Evolutionary conservation across 441 rosid genomes (phyloP), one percentile per base, ranked within the genome.

Genomic region (Eruca vesicaria): DNA sequence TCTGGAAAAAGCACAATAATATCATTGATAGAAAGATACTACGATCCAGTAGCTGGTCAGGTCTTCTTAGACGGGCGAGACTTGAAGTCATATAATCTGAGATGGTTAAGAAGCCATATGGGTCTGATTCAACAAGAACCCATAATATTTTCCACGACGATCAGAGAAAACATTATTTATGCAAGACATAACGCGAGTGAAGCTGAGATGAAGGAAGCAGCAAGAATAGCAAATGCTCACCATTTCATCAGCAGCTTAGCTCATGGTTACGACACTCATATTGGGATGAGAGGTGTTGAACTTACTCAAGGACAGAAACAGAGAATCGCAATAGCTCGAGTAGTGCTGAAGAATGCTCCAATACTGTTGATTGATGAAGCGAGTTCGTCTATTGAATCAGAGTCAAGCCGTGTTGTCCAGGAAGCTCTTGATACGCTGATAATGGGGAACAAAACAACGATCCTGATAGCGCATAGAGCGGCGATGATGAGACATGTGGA

Each of bases 31-130:
- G 92, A 94, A 86, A 88, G 99, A 84, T 96, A 94, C 80, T 96
- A 92, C 67, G 99, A 96, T 84, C 98, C 99, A 33, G 96, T 90
- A 57, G 98, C 99, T 1, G 99, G 99, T 83, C 99, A 96, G 88
- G 86, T 94, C 69, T 69, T 89, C 61, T 80, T 96, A 50, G 99
- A 96, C 66, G 99, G 99, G 15, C 84, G 94, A 74, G 98, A 94
- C 83, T 78, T 96, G 64, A 92, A 90, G 82, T 88, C 78, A 16
- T 96, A 94, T 83, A 96, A 96, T 74, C 63, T 90, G 83, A 89
- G 95, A 75, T 94, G 98, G 98, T 56, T 96, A 83, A 90, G 99
- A 86, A 92, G 81, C 77, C 98, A 92, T 64, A 83, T 94, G 63
- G 99, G 98, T 77, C 91, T 94, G 72, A 92, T 96, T 72, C 98